These are phyloP conservation scores for Suillus lakei DNA, from an alignment of 768 basidiomycete genomes.

Conservation along the genomic window DNA sequence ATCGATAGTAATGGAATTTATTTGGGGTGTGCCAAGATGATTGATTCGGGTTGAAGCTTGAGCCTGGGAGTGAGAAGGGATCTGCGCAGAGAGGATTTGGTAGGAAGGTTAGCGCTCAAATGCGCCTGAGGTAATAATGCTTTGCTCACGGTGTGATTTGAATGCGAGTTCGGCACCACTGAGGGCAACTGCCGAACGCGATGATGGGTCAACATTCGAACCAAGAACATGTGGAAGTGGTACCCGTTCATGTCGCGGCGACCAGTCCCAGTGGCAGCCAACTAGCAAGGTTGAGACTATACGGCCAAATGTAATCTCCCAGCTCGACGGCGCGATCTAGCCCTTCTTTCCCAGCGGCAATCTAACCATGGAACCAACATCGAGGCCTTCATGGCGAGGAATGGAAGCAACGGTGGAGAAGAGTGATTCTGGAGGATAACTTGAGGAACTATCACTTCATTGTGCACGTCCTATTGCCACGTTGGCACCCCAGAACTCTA, in stretches of 20 bases:
- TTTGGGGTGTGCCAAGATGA: conserved; percentile 5
- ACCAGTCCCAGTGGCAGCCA: neutral
- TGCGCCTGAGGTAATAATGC: neutral
- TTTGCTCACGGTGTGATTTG: conserved; percentile 1
- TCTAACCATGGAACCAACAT: neutral
- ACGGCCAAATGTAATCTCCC: neutral
- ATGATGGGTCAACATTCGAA: neutral
- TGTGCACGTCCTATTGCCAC: neutral
- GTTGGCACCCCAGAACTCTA: conserved; percentile 7
- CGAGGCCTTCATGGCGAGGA: neutral
- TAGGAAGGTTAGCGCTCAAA: conserved; percentile 3
- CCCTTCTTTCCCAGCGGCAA: neutral
- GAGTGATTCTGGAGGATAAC: neutral
- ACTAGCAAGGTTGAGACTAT: neutral
- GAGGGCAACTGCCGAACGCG: neutral
- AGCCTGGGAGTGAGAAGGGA: conserved; percentile 1
- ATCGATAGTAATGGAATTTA: conserved; percentile 1
- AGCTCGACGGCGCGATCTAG: neutral
- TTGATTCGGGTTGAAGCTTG: neutral
- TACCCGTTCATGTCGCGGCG: neutral
- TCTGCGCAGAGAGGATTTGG: conserved; percentile 3
- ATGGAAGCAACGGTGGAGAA: conserved; percentile 3
- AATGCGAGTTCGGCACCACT: neutral
- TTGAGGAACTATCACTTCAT: neutral
- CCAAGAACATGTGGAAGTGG: neutral